phyloP scores from a whole-genome alignment of 1,284 basidiomycete genomes.

The Sporisorium reilianum region DNA sequence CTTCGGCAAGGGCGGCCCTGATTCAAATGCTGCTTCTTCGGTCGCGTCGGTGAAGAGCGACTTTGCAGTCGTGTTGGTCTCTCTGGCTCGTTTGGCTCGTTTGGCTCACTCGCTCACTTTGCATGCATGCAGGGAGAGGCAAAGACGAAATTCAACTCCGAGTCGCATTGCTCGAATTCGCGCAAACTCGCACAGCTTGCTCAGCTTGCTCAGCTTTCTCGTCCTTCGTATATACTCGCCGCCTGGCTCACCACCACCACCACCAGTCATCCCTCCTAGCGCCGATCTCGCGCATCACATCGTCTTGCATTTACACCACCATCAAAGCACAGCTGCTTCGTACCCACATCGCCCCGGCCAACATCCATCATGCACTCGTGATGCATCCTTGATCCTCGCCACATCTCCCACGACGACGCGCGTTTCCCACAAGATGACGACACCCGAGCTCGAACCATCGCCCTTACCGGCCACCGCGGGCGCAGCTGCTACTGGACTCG shows the following conservation, averaged over 20 bases:
- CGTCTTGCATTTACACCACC: not conserved
- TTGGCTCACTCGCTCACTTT: too few relatives aligned
- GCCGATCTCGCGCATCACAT: not conserved
- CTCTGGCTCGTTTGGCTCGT: too few relatives aligned
- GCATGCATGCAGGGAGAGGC: too few relatives aligned
- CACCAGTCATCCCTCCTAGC: not conserved
- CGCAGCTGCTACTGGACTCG: slow-evolving; percentile 14
- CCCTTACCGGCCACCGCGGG: not conserved
- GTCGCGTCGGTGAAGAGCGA: too few relatives aligned
- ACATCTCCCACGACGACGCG: not conserved
- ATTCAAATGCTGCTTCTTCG: too few relatives aligned
- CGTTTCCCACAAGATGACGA: slow-evolving; percentile 12
- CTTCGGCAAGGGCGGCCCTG: too few relatives aligned
- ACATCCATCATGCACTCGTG: not conserved
- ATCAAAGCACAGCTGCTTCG: not conserved
- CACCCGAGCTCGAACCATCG: slow-evolving; percentile 19
- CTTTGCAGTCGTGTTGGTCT: too few relatives aligned
- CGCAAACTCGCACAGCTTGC: too few relatives aligned
- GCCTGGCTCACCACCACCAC: not conserved
- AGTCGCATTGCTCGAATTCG: not conserved
- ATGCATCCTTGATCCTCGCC: not conserved
- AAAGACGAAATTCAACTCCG: too few relatives aligned
- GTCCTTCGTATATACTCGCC: not conserved
- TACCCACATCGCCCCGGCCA: not conserved
- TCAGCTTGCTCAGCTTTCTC: too few relatives aligned